These are phyloP conservation scores for Aspergillus brasiliensis DNA, from an alignment of 2,329 filamentous ascomycete species.

Conservation along the genomic window DNA sequence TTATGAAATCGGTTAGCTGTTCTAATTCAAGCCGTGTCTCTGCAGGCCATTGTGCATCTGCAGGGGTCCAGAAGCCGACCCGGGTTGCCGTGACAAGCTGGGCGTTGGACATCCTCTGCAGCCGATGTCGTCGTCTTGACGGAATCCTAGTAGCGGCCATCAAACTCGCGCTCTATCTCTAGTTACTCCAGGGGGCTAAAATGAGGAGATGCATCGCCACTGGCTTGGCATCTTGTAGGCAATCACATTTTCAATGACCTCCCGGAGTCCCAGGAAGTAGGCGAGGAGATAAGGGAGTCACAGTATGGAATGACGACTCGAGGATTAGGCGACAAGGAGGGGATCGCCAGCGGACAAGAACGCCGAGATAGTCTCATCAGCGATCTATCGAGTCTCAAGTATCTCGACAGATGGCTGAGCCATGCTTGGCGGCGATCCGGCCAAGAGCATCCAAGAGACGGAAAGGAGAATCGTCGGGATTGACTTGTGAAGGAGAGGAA, in stretches of 20 bases:
- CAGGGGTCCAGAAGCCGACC: neutral
- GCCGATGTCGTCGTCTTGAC: neutral
- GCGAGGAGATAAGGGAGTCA: neutral
- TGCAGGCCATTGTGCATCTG: neutral
- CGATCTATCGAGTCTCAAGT: neutral
- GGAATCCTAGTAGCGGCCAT: neutral
- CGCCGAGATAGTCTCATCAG: neutral
- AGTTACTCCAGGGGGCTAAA: neutral
- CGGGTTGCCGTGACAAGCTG: neutral
- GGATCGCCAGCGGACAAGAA: neutral
- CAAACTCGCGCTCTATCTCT: neutral
- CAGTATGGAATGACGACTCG: neutral
- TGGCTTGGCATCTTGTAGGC: neutral
- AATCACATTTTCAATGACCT: neutral
- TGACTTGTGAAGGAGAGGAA: neutral
- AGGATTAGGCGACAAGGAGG: neutral
- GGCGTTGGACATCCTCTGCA: neutral
- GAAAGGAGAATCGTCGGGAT: too few relatives aligned
- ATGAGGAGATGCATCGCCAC: neutral
- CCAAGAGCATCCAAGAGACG: neutral
- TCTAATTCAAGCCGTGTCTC: neutral
- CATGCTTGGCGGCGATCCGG: constrained; percentile 5
- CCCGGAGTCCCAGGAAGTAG: neutral
- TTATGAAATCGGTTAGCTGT: neutral
- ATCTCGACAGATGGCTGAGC: neutral